A percentile compares a stretch with the other conserved stretches of the same genome.
phyloP scores from a whole-genome alignment of 495 filamentous ascomycete genomes.

The Penicillium lagena region DNA sequence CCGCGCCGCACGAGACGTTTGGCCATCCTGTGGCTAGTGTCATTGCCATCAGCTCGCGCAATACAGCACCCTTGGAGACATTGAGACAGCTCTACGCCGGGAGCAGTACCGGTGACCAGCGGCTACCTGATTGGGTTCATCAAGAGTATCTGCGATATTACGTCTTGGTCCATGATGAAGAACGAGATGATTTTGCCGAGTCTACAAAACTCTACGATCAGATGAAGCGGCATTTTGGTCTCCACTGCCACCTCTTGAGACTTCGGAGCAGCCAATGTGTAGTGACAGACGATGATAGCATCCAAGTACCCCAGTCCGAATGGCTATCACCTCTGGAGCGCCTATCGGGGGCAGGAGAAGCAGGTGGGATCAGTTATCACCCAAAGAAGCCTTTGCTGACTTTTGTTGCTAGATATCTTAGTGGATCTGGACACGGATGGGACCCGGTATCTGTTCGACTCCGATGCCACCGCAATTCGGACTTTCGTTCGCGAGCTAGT shows the following conservation, averaged over 20 bases:
- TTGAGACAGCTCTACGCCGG: conserved; percentile 74
- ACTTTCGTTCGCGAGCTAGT: conserved; percentile 89
- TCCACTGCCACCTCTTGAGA: conserved; percentile 89
- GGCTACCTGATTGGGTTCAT: conserved; percentile 75
- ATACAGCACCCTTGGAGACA: conserved; percentile 72
- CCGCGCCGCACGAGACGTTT: conserved; percentile 86
- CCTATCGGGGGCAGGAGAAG: conserved; percentile 59
- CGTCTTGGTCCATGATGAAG: conserved; percentile 95
- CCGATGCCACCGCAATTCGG: conserved; percentile 78
- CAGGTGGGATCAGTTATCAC: conserved; percentile 33
- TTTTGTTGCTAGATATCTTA: conserved; percentile 24
- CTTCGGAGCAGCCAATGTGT: conserved; percentile 79
- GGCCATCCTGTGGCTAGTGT: conserved; percentile 93
- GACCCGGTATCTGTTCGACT: conserved; percentile 79
- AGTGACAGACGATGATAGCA: conserved; percentile 87
- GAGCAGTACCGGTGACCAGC: conserved; percentile 59
- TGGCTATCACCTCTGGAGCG: conserved; percentile 90
- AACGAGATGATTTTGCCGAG: conserved; percentile 82
- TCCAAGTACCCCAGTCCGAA: conserved; percentile 69
- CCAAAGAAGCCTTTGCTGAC: no score
- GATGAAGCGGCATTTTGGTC: conserved; percentile 94
- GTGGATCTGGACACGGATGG: conserved; percentile 60
- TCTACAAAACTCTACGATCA: conserved; percentile 86
- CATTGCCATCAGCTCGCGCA: conserved; percentile 88
- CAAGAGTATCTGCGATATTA: conserved; percentile 92